Conservation (phyloP, 768 basidiomycete species). For the Plicaturopsis crispa region DNA sequence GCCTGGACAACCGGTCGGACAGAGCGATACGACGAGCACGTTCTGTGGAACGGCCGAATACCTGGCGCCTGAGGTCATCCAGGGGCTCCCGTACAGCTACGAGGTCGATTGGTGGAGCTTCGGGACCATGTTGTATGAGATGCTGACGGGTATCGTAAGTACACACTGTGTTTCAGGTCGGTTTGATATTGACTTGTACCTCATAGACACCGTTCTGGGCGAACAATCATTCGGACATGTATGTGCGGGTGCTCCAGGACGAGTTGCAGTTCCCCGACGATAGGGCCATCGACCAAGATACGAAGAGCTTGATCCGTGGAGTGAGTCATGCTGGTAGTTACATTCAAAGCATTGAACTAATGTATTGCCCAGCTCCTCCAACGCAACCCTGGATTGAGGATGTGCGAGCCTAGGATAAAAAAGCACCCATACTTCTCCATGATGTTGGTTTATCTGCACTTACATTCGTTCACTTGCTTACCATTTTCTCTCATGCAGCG, state of each 20-base stretch:
- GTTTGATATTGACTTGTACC: conserved; percentile 9
- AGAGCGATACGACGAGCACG: conserved; percentile 67
- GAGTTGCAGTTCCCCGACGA: conserved; percentile 88
- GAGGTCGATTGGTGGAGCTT: conserved; percentile 99
- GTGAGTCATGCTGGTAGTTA: conserved; percentile 38
- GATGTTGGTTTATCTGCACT: conserved; percentile 50
- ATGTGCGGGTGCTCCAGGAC: conserved; percentile 85
- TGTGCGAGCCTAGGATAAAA: conserved; percentile 92
- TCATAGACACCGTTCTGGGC: conserved; percentile 86
- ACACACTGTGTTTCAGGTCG: conserved; percentile 9
- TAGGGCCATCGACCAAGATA: conserved; percentile 88
- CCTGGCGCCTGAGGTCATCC: conserved; percentile 94
- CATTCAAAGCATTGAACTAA: conserved; percentile 6
- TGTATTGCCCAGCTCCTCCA: conserved; percentile 64
- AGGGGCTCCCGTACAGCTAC: conserved; percentile 83
- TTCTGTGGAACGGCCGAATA: conserved; percentile 98
- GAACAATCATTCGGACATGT: conserved; percentile 92
- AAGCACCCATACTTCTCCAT: conserved; percentile 91
- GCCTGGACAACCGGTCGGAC: conserved; percentile 43
- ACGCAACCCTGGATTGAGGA: conserved; percentile 83
- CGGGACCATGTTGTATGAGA: conserved; percentile 96
- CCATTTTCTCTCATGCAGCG: conserved; percentile 37
- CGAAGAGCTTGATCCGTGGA: conserved; percentile 90
- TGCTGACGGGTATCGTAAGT: conserved; percentile 91
- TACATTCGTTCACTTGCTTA: conserved; percentile 9